Percentiles rank a stretch among this genome's conserved stretches.
phyloP scores from a whole-genome alignment of 495 filamentous ascomycete species.

The Apodospora peruviana region DNA sequence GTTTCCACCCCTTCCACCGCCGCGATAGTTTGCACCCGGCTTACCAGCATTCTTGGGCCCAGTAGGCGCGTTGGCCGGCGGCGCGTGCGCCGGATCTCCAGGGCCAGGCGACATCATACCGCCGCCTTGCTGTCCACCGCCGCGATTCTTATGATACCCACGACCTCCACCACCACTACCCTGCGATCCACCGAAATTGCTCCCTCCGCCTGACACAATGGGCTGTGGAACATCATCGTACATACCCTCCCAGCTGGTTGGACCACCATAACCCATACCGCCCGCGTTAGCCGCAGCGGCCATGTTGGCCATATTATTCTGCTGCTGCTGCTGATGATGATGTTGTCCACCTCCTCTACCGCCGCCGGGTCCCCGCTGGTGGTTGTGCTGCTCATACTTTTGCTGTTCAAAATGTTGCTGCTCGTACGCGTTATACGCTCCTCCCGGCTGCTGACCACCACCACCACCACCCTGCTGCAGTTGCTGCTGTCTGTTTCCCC shows the following conservation, averaged over 20 bases:
- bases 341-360: constrained; percentile 31
- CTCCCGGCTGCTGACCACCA: no score
- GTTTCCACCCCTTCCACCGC: constrained; percentile 77
- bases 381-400: constrained; percentile 79
- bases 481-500: no score
- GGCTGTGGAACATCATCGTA: constrained; percentile 97
- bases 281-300: not conserved
- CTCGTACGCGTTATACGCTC: constrained; percentile 30
- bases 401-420: constrained; percentile 82
- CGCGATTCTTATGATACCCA: constrained; percentile 16
- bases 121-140: constrained; percentile 9
- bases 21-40: constrained; percentile 90
- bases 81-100: constrained; percentile 48
- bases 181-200: constrained; percentile 49
- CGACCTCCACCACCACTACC: constrained; percentile 36
- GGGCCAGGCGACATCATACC: constrained; percentile 19
- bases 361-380: constrained; percentile 27
- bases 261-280: constrained; percentile 28
- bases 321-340: constrained; percentile 25
- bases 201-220: constrained; percentile 55
- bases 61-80: constrained; percentile 90
- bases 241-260: constrained; percentile 97
- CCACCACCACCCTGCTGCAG: no score
- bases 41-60: constrained; percentile 94
- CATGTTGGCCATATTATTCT: constrained; percentile 11